These are phyloP conservation scores for Dissophora ornata DNA, from an alignment of 192 early-diverging fungal species.

Conservation along the genomic window DNA sequence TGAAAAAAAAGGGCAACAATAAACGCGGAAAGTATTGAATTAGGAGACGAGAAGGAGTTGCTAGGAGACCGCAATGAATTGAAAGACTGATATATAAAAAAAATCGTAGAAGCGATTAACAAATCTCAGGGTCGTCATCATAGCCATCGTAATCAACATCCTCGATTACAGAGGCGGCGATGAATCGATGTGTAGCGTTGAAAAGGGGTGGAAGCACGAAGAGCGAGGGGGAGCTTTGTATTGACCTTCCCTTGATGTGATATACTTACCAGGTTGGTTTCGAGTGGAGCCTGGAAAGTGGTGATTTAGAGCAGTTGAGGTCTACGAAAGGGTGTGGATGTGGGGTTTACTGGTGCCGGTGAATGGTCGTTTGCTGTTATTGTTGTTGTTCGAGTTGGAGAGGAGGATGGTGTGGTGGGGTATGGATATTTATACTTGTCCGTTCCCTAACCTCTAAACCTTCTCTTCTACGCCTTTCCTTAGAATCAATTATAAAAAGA, in stretches of 20 bases:
- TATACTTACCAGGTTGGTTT: too few relatives aligned
- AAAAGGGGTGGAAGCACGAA: not conserved
- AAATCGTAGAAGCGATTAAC: not conserved
- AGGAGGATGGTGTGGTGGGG: slow-evolving; percentile 12
- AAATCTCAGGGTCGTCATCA: not conserved
- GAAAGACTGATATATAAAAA: not conserved
- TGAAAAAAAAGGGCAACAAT: not conserved
- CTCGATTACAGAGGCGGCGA: not conserved
- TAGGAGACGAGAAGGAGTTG: not conserved
- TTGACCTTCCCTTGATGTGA: too few relatives aligned
- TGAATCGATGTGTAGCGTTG: not conserved
- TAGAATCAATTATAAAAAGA: too few relatives aligned
- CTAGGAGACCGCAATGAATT: not conserved
- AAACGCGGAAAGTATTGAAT: too few relatives aligned
- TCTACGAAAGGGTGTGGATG: too few relatives aligned
- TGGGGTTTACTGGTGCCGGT: not conserved
- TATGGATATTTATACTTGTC: slow-evolving; percentile 36
- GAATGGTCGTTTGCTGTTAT: slow-evolving; percentile 1
- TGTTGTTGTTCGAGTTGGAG: not conserved
- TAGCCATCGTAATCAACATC: too few relatives aligned
- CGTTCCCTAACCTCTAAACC: not conserved
- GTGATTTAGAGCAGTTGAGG: too few relatives aligned
- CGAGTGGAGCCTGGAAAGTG: not conserved
- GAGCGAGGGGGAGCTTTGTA: not conserved
- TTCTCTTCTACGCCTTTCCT: too few relatives aligned